Evolutionary conservation across 257 asterid genomes (phyloP), one percentile per base, ranked within the genome.

Genomic region (Plantago ovata): DNA sequence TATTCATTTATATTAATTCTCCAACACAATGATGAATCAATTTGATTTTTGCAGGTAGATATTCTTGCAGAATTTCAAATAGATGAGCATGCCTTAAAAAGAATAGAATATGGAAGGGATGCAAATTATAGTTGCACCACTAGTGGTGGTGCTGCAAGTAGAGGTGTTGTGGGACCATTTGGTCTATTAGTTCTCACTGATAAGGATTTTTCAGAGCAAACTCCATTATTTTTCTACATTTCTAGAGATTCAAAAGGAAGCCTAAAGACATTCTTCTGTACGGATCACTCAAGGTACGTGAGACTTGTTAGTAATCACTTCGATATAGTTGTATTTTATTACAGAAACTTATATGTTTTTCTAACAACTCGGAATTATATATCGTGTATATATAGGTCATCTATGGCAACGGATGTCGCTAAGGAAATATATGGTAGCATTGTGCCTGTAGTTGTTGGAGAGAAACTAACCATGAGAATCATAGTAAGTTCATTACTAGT

Each of bases 151-250:
- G 78, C 84, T 56, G 81, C 72, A n/a, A 75, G 57, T 13, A 66
- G 97, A 48, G 97, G 97, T 33, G 38, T 44, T 1, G 78, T 89
- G 38, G 97, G 97, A 19, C 97, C 97, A 0, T 89, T 89, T 41
- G 97, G 97, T 2, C 58, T 89, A 15, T 28, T 84, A 0, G 92
- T 86, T 24, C 75, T 80, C 20, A 94, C 92, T 7, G 84, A 81
- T 60, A 72, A 77, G 18, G 48, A 58, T 1, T 68, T 80, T 0
- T 57, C 84, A 0, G 97, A 86, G 69, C 65, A 69, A 6, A 86
- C 95, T 0, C 95, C 95, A 0, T 72, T 89, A 3, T 89, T 84
- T 65, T 89, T 86, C 72, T 89, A 84, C 76, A 58, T 86, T 43
- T 58, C 81, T 19, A 83, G 71, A 61, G 83, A 81, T 46, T 28